These are phyloP conservation scores for Galeopsis tetrahit DNA, from an alignment of 257 asterid species.

Conservation along the genomic window DNA sequence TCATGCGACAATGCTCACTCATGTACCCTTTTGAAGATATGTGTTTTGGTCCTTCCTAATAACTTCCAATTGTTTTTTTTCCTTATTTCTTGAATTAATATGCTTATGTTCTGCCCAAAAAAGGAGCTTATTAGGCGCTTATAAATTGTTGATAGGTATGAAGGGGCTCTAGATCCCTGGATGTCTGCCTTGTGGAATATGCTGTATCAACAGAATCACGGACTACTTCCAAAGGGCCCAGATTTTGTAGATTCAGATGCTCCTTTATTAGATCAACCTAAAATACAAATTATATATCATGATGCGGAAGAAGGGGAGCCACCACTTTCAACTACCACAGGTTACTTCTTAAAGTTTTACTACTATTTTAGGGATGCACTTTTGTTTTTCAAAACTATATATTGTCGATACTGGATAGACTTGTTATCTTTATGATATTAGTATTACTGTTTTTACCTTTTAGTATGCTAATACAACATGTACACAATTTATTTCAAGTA, in stretches of 20 bases:
- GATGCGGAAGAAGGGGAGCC: constrained; percentile 46
- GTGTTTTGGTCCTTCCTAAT: constrained; percentile 24
- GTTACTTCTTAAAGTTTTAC: constrained; percentile 44
- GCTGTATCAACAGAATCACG: constrained; percentile 54
- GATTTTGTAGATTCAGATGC: constrained; percentile 48
- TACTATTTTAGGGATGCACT: constrained; percentile 1
- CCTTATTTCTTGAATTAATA: neutral
- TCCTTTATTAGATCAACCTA: constrained; percentile 72
- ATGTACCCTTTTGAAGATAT: constrained; percentile 4
- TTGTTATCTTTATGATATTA: constrained; percentile 9
- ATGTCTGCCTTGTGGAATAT: constrained; percentile 77
- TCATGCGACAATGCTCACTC: neutral
- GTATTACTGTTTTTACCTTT: neutral
- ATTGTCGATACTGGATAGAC: constrained; percentile 3
- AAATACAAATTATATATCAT: constrained; percentile 62
- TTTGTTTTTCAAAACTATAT: constrained; percentile 13
- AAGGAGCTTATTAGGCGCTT: constrained; percentile 21
- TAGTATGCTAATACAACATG: constrained; percentile 22
- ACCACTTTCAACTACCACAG: constrained; percentile 49
- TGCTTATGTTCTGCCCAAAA: constrained; percentile 16
- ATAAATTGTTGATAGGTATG: constrained; percentile 64
- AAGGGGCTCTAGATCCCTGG: constrained; percentile 98
- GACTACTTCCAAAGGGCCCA: constrained; percentile 72
- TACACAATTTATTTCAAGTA: constrained; percentile 8
- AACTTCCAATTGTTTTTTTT: neutral